Conservation (phyloP, 2,329 filamentous ascomycete genomes). For the Aspergillus clavatus region DNA sequence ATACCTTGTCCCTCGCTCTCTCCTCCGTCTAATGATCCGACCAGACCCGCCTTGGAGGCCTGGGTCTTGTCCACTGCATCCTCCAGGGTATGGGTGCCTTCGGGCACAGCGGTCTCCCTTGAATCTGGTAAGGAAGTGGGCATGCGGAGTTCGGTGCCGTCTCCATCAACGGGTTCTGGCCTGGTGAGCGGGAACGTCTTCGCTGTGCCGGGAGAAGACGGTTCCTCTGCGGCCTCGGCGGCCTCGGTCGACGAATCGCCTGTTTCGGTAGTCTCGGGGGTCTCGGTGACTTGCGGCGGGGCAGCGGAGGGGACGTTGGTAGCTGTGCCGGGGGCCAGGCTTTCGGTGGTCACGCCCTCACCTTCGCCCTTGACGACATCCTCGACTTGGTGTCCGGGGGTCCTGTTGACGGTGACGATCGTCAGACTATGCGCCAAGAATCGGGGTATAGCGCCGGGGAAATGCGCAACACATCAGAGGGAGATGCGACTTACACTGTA, state of each 20-base stretch:
- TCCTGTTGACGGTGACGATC: slow-evolving; percentile 9
- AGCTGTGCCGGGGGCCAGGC: slow-evolving; percentile 10
- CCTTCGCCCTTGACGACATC: slow-evolving; percentile 20
- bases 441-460: background rate
- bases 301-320: slow-evolving; percentile 10
- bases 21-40: slow-evolving; percentile 13
- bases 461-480: slow-evolving; percentile 3
- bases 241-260: background rate
- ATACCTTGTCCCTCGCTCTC: slow-evolving; percentile 11
- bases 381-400: slow-evolving; percentile 19
- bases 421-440: slow-evolving; percentile 5
- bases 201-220: background rate
- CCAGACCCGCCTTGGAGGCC: slow-evolving; percentile 18
- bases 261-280: slow-evolving; percentile 8
- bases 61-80: slow-evolving; percentile 21
- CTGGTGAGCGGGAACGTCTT: background rate
- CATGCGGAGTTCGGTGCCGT: background rate
- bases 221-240: slow-evolving; percentile 6
- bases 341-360: slow-evolving; percentile 14
- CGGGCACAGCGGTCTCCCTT: background rate
- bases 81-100: slow-evolving; percentile 6
- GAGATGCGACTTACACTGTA: slow-evolving; percentile 27
- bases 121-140: background rate
- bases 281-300: slow-evolving; percentile 5
- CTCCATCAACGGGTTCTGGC: background rate